A percentile compares a stretch with the other conserved stretches of the same genome.
Conservation (phyloP, 2,329 filamentous ascomycete genomes). For the Pseudogymnoascus sp. region DNA sequence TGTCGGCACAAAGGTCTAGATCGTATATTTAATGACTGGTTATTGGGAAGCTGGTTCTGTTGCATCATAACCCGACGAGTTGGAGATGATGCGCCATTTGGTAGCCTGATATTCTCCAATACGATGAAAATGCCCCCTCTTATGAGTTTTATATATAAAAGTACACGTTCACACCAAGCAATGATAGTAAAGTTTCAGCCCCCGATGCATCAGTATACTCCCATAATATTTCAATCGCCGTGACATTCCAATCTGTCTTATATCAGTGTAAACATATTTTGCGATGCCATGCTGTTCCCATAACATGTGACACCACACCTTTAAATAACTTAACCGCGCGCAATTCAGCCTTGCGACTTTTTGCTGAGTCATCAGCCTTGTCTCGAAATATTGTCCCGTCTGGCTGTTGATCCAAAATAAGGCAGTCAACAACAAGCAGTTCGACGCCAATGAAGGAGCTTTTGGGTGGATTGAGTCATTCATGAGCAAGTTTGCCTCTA, state of each 20-base stretch:
- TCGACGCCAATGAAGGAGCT: not conserved
- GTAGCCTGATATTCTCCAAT: constrained; percentile 9
- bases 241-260: not conserved
- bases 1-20: constrained; percentile 84
- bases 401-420: not conserved
- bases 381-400: not conserved
- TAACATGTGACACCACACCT: not conserved
- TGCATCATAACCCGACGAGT: not conserved
- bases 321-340: too few species aligned
- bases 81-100: constrained; percentile 1
- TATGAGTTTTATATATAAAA: not conserved
- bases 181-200: not conserved
- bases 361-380: constrained; percentile 1
- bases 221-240: not conserved
- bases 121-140: constrained; percentile 6
- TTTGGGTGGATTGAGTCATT: not conserved
- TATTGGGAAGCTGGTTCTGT: constrained; percentile 8
- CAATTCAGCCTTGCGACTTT: not conserved
- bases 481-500: not conserved
- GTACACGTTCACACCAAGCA: not conserved
- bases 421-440: not conserved
- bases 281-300: not conserved
- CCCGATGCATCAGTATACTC: not conserved
- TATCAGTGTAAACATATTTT: not conserved
- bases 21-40: constrained; percentile 8